Evolutionary conservation across 2,329 filamentous ascomycete genomes (phyloP).

Genomic region (Ascochyta koolunga): DNA sequence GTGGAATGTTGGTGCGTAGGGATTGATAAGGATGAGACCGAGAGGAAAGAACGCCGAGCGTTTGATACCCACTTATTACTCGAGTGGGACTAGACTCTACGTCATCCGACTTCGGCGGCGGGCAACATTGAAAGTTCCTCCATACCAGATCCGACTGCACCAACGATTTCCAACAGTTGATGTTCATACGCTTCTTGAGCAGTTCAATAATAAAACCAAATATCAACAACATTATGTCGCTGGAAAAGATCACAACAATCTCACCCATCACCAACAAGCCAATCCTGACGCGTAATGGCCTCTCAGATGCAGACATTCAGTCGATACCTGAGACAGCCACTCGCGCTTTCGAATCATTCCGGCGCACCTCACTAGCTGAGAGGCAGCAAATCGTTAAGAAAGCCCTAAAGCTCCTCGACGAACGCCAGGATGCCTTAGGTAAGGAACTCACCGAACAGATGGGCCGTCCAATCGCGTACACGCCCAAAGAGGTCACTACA

Average conservation of each 20-base stretch:
- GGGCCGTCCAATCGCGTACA: conserved; percentile 90
- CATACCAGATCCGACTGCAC: not conserved
- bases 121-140: conserved; percentile 12
- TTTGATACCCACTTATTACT: not conserved
- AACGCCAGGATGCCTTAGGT: conserved; percentile 79
- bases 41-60: conserved; percentile 4
- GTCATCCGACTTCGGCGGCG: conserved; percentile 15
- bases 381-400: conserved; percentile 82
- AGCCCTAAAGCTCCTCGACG: conserved; percentile 72
- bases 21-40: conserved; percentile 2
- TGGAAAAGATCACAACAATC: conserved; percentile 74
- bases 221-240: conserved; percentile 52
- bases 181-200: conserved; percentile 21
- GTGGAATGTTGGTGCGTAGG: not conserved
- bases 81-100: not conserved
- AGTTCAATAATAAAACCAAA: conserved; percentile 15
- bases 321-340: conserved; percentile 74
- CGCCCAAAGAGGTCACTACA: conserved; percentile 80
- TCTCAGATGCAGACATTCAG: conserved; percentile 72
- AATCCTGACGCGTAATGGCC: conserved; percentile 78
- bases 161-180: conserved; percentile 2
- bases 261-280: conserved; percentile 88
- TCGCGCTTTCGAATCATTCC: conserved; percentile 77
- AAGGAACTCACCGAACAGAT: conserved; percentile 91
- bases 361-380: conserved; percentile 74